phyloP scores from a whole-genome alignment of 306 rosid species.

The Vigna unguiculata region DNA sequence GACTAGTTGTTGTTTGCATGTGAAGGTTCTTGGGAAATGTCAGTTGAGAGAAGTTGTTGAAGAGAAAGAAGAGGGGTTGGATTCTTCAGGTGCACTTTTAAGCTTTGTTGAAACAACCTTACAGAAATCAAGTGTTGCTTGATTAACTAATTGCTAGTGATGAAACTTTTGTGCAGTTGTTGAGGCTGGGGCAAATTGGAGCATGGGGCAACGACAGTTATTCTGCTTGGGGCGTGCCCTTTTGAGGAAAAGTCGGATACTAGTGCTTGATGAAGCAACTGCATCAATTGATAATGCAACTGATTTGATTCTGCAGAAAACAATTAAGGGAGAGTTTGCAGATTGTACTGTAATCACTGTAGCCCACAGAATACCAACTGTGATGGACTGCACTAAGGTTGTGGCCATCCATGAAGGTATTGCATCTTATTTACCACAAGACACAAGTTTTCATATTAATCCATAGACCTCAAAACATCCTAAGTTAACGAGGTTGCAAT shows the following conservation, averaged over 20 bases:
- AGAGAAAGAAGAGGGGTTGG: slow-evolving; percentile 67
- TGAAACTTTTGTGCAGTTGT: not conserved
- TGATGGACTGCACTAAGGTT: slow-evolving; percentile 54
- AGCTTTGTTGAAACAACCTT: not conserved
- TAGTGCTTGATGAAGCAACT: slow-evolving; percentile 18
- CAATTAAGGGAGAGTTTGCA: not conserved
- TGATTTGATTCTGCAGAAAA: slow-evolving; percentile 6
- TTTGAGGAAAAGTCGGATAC: slow-evolving; percentile 7
- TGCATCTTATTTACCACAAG: not conserved
- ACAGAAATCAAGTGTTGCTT: not conserved
- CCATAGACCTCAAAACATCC: not conserved
- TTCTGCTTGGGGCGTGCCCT: slow-evolving; percentile 19
- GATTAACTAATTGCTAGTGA: not conserved
- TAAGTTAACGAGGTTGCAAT: slow-evolving; percentile 9
- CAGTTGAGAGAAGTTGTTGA: slow-evolving; percentile 67
- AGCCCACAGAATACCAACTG: slow-evolving; percentile 11
- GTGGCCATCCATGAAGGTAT: slow-evolving; percentile 69
- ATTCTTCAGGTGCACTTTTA: slow-evolving; percentile 58
- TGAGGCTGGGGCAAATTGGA: slow-evolving; percentile 6
- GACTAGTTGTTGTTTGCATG: not conserved
- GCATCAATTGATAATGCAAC: slow-evolving; percentile 18
- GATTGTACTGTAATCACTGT: slow-evolving; percentile 13
- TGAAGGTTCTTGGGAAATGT: slow-evolving; percentile 76
- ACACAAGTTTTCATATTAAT: not conserved
- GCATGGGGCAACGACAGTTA: slow-evolving; percentile 2